Evolutionary conservation across 306 rosid species (phyloP).

Genomic region (Begonia masoniana): DNA sequence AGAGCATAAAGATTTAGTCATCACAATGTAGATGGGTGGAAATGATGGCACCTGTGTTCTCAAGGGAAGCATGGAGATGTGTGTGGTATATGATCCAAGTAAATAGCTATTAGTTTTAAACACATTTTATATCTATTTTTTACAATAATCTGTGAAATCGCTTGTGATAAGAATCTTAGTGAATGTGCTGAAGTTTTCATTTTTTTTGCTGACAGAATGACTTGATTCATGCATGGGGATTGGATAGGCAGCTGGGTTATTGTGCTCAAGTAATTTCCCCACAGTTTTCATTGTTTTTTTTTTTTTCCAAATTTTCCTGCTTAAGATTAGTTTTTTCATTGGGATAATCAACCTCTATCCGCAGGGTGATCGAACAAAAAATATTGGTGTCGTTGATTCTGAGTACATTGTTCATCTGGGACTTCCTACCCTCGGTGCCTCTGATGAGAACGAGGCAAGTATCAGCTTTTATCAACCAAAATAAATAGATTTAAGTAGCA

Average conservation of each 20-base stretch:
- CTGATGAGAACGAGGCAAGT: conserved; percentile 47
- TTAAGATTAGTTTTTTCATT: conserved; percentile 6
- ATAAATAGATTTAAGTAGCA: no score
- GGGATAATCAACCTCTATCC: conserved; percentile 15
- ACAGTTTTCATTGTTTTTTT: not conserved
- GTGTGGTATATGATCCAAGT: conserved; percentile 95
- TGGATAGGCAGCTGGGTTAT: conserved; percentile 77
- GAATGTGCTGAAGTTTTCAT: not conserved
- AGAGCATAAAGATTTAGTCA: not conserved
- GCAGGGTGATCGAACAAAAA: conserved; percentile 67
- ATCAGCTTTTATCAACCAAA: conserved; percentile 16
- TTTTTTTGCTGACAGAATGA: conserved; percentile 54
- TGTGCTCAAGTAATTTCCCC: conserved; percentile 66
- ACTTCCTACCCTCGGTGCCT: conserved; percentile 75
- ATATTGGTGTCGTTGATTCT: conserved; percentile 76
- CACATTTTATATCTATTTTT: not conserved
- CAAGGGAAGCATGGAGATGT: conserved; percentile 70
- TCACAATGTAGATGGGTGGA: conserved; percentile 67
- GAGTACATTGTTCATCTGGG: conserved; percentile 80
- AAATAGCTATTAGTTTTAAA: not conserved
- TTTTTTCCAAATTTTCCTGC: conserved; percentile 1
- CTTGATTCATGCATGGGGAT: conserved; percentile 95
- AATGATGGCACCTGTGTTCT: conserved; percentile 97
- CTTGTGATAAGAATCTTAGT: not conserved
- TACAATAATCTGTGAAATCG: not conserved